Conservation (phyloP, 139 green algal genomes). For the Closterium sp. region DNA sequence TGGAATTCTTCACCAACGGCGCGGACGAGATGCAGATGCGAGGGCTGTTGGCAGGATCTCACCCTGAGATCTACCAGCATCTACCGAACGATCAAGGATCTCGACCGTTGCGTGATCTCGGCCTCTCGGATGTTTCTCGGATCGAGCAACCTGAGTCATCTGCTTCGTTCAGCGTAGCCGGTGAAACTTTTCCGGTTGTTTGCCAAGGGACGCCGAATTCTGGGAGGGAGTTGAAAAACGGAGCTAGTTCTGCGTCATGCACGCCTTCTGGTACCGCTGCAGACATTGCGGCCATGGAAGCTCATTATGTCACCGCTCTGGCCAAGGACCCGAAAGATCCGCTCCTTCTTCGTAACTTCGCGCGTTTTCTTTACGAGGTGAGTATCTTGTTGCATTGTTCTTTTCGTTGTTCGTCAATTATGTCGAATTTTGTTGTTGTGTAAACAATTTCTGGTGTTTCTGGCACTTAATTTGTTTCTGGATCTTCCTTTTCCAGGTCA, state of each 20-base stretch:
- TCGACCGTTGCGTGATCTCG: not conserved
- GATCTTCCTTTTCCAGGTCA: conserved; percentile 7
- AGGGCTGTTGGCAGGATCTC: not conserved
- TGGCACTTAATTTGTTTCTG: not conserved
- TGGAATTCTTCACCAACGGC: not conserved
- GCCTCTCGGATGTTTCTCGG: not conserved
- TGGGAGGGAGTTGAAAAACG: not conserved
- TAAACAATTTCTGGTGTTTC: too few relatives aligned
- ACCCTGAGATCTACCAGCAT: not conserved
- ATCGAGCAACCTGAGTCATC: not conserved
- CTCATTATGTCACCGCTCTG: conserved; percentile 23
- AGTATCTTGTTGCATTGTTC: conserved; percentile 12
- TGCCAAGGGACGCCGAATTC: not conserved
- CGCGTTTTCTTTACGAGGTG: conserved; percentile 37
- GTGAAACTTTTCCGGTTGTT: not conserved
- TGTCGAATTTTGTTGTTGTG: too few relatives aligned
- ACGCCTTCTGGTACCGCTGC: not conserved
- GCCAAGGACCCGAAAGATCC: conserved; percentile 20
- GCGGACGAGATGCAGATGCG: not conserved
- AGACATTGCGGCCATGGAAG: not conserved
- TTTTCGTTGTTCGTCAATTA: not conserved
- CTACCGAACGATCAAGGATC: not conserved
- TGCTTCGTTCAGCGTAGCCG: not conserved
- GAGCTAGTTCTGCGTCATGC: not conserved
- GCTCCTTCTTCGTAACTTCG: conserved; percentile 33